Base-by-base conservation (phyloP, 441 rosid genomes). In the Croton laevigatus region DNA sequence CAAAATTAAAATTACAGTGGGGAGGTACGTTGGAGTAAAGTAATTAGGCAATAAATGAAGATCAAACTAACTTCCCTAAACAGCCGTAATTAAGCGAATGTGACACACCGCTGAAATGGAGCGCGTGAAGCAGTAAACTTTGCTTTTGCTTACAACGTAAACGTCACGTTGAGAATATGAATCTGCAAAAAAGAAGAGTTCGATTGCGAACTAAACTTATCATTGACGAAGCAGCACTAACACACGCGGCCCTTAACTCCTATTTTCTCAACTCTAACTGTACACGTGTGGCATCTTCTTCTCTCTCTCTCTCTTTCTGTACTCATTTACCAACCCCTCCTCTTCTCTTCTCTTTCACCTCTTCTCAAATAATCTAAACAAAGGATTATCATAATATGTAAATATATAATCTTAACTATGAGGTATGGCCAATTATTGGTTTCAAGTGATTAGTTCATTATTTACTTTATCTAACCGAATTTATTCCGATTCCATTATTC, bases 121-220 rank as follows among this genome's bases (percentile, higher is more conserved):
- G 72, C 66, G 66, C 65, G 72, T 69, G 65, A 45, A 32, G 16
- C 3, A 19, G 44, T 49, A 9, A n/a, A 0, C 2, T 27, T 27
- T 27, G 8, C 14, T 49, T 49, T 16, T 14, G 53, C 53, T 19
- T 12, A 17, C 7, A 42, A 42, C 63, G 71, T 44, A 57, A 42
- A 68, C 11, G 54, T 44, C 36, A 57, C 17, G 65, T 62, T 59
- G 42, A 58, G 22, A 62, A 59, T 65, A 70, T 34, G 14, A 54
- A 60, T 22, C 58, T 36, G 37, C 27, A 59, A 66, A 27, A 67
- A 66, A 71, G 58, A 13, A 22, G 63, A 68, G 20, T 11, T 22
- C n/a, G n/a, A n/a, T n/a, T n/a, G n/a, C n/a, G n/a, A n/a, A n/a
- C 10, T 6, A 8, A 13, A 10, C 52, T 5, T 11, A 19, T 27